A percentile compares a stretch with the other conserved stretches of the same genome.
These are phyloP conservation scores for Fusarium nodosum DNA, from an alignment of 2,329 filamentous ascomycete species.

Conservation along the genomic window DNA sequence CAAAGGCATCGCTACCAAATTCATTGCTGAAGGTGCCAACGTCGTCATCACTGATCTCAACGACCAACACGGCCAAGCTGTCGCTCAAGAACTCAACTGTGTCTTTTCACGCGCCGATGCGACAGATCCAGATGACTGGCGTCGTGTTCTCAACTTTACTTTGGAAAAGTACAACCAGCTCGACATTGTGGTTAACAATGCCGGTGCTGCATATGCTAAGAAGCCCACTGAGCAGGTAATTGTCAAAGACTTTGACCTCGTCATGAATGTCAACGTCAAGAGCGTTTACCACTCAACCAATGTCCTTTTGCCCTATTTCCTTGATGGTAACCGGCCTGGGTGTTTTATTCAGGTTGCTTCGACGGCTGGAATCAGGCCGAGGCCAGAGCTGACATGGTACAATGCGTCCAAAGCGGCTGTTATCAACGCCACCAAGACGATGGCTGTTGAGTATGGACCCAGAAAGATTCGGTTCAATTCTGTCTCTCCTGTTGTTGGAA, in stretches of 20 bases:
- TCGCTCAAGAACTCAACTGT: conserved; percentile 61
- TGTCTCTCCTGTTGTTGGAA: conserved; percentile 77
- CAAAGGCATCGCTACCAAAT: conserved; percentile 33
- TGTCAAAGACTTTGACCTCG: conserved; percentile 74
- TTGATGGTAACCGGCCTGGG: conserved; percentile 68
- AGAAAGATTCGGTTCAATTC: conserved; percentile 81
- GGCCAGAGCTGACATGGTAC: conserved; percentile 76
- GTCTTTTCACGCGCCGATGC: conserved; percentile 52
- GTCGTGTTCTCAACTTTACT: conserved; percentile 60
- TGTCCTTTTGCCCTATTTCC: conserved; percentile 71
- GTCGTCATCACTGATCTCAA: conserved; percentile 72
- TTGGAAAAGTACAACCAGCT: conserved; percentile 64
- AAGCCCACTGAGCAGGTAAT: conserved; percentile 75
- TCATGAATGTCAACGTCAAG: conserved; percentile 78
- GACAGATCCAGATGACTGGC: conserved; percentile 64
- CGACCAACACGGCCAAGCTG: conserved; percentile 62
- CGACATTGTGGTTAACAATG: conserved; percentile 73
- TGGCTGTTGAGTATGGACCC: conserved; percentile 81
- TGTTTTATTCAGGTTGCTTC: conserved; percentile 76
- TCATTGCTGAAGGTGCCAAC: conserved; percentile 30
- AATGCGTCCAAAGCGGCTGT: conserved; percentile 78
- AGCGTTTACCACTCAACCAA: conserved; percentile 72
- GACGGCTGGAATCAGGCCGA: conserved; percentile 69
- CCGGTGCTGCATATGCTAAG: conserved; percentile 70
- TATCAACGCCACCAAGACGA: conserved; percentile 67